phyloP scores from a whole-genome alignment of 352 stramenopile genomes.

The Lagenidium sp. region DNA sequence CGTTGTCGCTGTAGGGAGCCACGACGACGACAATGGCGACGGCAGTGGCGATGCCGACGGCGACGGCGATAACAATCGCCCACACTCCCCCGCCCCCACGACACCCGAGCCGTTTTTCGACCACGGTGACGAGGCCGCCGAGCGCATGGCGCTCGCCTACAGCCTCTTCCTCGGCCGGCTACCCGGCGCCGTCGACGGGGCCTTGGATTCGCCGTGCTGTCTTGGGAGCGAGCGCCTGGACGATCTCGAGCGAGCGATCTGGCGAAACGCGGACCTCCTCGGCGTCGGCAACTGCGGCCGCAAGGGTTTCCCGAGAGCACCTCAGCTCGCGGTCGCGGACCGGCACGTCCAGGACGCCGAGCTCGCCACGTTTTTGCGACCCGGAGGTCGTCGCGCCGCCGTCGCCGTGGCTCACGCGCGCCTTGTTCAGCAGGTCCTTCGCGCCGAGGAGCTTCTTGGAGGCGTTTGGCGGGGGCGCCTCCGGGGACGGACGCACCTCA shows the following conservation, averaged over 20 bases:
- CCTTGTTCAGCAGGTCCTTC: constrained; percentile 43
- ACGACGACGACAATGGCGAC: background rate
- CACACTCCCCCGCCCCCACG: constrained; percentile 5
- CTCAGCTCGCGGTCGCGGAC: constrained; percentile 23
- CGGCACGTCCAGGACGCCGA: constrained; percentile 54
- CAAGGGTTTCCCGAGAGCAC: constrained; percentile 37
- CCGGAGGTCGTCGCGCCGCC: no score
- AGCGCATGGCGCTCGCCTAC: constrained; percentile 23
- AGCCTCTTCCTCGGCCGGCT: constrained; percentile 10
- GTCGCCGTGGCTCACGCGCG: constrained; percentile 27
- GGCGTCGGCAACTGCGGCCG: constrained; percentile 56
- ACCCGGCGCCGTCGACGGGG: background rate
- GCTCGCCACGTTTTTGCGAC: constrained; percentile 28
- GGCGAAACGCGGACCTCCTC: constrained; percentile 43
- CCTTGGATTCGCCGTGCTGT: constrained; percentile 11
- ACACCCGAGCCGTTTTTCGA: constrained; percentile 35
- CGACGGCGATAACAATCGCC: background rate
- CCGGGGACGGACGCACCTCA: constrained; percentile 24
- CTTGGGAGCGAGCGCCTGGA: constrained; percentile 25
- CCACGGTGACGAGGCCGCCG: constrained; percentile 26
- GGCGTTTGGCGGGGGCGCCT: constrained; percentile 38
- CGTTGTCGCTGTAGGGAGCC: no score
- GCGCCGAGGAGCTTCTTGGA: constrained; percentile 49
- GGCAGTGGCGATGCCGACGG: background rate
- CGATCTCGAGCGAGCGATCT: constrained; percentile 44